Evolutionary conservation across 1,284 basidiomycete species (phyloP).

Genomic region (Trichosporon sp.): DNA sequence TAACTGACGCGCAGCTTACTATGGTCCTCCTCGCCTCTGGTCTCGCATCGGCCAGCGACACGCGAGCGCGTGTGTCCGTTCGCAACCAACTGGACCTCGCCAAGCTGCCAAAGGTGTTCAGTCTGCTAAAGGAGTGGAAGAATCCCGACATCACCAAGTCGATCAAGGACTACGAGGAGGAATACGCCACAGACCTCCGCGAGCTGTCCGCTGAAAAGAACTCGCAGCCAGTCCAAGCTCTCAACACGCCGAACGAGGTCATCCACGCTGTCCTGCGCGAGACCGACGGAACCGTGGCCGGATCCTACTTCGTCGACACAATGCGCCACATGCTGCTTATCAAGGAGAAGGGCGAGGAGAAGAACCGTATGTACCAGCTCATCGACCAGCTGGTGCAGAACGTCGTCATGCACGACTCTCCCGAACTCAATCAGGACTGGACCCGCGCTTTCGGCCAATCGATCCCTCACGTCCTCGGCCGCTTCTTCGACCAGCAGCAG

Average conservation of each 20-base stretch:
- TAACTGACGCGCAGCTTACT: constrained; percentile 22
- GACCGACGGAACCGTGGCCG: constrained; percentile 70
- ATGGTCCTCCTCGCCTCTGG: constrained; percentile 33
- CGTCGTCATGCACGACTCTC: constrained; percentile 82
- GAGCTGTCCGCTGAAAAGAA: constrained; percentile 73
- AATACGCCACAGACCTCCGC: constrained; percentile 72
- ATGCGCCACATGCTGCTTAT: constrained; percentile 91
- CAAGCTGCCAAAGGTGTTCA: constrained; percentile 70
- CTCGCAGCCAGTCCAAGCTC: constrained; percentile 55
- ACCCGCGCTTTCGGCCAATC: constrained; percentile 82
- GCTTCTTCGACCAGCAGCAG: constrained; percentile 87
- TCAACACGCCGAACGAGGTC: constrained; percentile 80
- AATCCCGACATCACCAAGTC: constrained; percentile 61
- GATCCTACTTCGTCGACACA: constrained; percentile 82
- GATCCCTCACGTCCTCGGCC: constrained; percentile 80
- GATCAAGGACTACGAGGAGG: constrained; percentile 62
- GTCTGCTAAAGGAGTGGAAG: constrained; percentile 64
- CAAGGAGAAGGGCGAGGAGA: constrained; percentile 74
- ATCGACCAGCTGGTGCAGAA: constrained; percentile 90
- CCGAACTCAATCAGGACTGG: constrained; percentile 64
- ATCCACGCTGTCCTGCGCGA: constrained; percentile 74
- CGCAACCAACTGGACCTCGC: constrained; percentile 78
- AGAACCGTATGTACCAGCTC: constrained; percentile 85
- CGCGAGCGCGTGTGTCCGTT: constrained; percentile 36
- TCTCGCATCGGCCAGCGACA: constrained; percentile 38